Percentiles rank a stretch among this genome's conserved stretches.
phyloP scores from a whole-genome alignment of 2,329 filamentous ascomycete genomes.

The Stenocarpella maydis region DNA sequence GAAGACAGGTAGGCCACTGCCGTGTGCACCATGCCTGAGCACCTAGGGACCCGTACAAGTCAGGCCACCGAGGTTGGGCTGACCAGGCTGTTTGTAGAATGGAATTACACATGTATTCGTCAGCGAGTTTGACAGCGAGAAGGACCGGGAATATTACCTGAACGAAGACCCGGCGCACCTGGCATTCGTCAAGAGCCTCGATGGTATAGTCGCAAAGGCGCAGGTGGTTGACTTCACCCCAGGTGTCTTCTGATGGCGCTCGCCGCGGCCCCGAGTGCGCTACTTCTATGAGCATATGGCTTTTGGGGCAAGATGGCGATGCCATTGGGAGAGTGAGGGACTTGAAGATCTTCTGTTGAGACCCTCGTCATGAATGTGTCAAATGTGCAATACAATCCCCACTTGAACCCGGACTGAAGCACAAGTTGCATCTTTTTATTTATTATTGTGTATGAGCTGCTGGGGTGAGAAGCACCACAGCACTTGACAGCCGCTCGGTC shows the following conservation, averaged over 20 bases:
- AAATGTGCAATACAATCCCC: neutral
- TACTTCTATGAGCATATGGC: neutral
- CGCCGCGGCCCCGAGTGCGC: neutral
- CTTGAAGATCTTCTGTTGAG: neutral
- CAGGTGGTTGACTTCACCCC: constrained; percentile 68
- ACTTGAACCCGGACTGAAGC: neutral
- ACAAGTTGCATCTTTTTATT: neutral
- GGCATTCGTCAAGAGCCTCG: constrained; percentile 62
- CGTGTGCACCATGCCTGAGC: neutral
- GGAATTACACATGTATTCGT: constrained; percentile 76
- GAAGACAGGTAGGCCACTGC: constrained; percentile 57
- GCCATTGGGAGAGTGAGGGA: neutral
- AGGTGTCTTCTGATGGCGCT: constrained; percentile 47
- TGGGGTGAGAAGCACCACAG: neutral
- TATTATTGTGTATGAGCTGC: neutral
- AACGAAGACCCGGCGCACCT: constrained; percentile 70
- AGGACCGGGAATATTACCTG: constrained; percentile 75
- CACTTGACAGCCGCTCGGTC: too few species aligned
- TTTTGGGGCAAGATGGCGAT: too few species aligned
- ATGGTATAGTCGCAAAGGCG: constrained; percentile 58
- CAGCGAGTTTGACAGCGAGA: constrained; percentile 67
- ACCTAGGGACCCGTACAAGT: too few species aligned
- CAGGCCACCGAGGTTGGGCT: neutral
- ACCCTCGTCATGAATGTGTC: neutral
- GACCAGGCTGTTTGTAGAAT: constrained; percentile 48